Evolutionary conservation across 345 rosid genomes (phyloP), one percentile per base, ranked within the genome.

Genomic region (Populus nigra): DNA sequence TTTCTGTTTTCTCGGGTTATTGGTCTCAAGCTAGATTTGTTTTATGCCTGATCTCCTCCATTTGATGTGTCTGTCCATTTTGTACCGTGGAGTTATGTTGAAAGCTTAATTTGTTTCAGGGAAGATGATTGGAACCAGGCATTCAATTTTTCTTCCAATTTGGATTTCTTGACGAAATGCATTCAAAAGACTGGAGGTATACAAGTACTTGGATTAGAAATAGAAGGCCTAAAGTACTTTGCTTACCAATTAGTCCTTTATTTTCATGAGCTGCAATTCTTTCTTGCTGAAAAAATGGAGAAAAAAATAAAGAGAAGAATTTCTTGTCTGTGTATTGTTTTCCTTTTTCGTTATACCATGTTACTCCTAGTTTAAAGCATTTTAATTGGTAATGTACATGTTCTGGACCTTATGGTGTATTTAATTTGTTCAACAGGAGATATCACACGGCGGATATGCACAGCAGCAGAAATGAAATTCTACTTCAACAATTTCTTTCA

Each of bases 61-160:
- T 69, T 29, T 31, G 23, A 7, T 0, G 36, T 38, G 23, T 41
- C n/a, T 5, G 9, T n/a, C 22, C 50, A 47, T 12, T 47, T 47
- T 74, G 68, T 18, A 55, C 13, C 0, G 31, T 27, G 50, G 65
- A 12, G 15, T 75, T 55, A 72, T 65, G 77, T 67, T 9, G 61
- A 74, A 38, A 66, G 74, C 45, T 73, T 59, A n/a, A 49, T 35
- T 57, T 73, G 75, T 88, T 84, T 82, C 97, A 95, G 99, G 93
- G 82, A 89, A 5, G 91, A 87, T 78, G 98, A 95, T 78, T 95
- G 97, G 96, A 84, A 92, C 74, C 84, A 74, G 83, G 94, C 99
- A 68, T 93, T 93, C 80, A 90, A 92, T 75, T 95, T 84, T 83
- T 89, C 97, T 22, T 86, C 93, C 63, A 87, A 93, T 82, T 82